Evolutionary conservation across 2,329 filamentous ascomycete species (phyloP).

Genomic region (Fusarium ambrosium): DNA sequence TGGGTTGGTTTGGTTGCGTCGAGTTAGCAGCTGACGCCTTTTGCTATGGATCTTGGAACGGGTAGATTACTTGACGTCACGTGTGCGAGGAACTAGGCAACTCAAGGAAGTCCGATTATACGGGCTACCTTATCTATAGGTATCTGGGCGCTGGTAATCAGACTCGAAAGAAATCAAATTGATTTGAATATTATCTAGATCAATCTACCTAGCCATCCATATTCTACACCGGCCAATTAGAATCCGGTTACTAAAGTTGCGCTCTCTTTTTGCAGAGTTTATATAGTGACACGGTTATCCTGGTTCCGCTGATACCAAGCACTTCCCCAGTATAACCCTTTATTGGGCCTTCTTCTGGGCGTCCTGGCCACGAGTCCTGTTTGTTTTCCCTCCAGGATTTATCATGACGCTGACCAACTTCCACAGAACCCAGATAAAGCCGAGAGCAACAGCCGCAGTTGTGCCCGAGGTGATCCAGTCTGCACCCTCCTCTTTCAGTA

Average conservation of each 20-base stretch:
- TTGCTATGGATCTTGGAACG: neutral
- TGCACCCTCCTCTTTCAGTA: constrained; percentile 68
- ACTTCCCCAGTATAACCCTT: neutral
- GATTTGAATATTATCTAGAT: neutral
- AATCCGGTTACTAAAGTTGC: neutral
- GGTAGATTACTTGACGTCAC: constrained; percentile 42
- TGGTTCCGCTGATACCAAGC: neutral
- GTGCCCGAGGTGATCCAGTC: constrained; percentile 68
- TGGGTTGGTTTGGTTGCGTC: constrained; percentile 6
- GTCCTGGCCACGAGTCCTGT: neutral
- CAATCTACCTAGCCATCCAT: neutral
- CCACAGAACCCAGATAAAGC: constrained; percentile 79
- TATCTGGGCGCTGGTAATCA: neutral
- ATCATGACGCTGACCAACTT: constrained; percentile 58
- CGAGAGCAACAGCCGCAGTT: constrained; percentile 68
- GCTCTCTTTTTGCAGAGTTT: neutral
- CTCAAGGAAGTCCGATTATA: neutral
- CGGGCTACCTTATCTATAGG: neutral
- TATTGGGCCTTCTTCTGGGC: constrained; percentile 44
- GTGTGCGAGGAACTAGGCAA: constrained; percentile 28
- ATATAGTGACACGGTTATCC: neutral
- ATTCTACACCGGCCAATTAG: neutral
- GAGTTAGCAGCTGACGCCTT: constrained; percentile 5
- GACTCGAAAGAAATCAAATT: neutral
- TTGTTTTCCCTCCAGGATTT: constrained; percentile 6